These are phyloP conservation scores for Penicillium paneum DNA, from an alignment of 2,329 filamentous ascomycete genomes.

Conservation along the genomic window DNA sequence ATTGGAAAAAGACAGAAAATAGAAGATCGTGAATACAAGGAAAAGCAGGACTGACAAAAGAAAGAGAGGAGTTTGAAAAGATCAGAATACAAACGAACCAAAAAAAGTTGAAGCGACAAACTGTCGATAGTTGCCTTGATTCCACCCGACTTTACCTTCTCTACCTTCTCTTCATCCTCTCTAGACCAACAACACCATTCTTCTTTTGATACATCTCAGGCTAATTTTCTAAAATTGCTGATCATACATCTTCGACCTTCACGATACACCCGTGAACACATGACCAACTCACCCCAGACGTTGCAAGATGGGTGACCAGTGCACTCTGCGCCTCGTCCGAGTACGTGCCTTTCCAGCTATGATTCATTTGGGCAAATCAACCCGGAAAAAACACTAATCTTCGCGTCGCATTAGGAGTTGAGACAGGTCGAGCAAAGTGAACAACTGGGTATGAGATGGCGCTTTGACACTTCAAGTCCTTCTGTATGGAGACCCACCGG, in stretches of 20 bases:
- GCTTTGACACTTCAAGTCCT: too few species aligned
- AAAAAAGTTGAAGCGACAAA: neutral
- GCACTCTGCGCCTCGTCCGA: slow-evolving; percentile 15
- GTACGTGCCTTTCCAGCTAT: slow-evolving; percentile 2
- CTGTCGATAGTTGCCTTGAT: neutral
- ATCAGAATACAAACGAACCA: neutral
- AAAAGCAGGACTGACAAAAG: neutral
- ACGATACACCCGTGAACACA: neutral
- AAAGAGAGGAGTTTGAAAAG: neutral
- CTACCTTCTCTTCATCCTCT: neutral
- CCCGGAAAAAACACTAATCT: neutral
- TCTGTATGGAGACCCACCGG: neutral
- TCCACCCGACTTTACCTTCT: neutral
- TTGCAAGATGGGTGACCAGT: slow-evolving; percentile 14
- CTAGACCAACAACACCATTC: neutral
- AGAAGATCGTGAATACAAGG: neutral
- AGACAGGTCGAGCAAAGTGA: slow-evolving; percentile 12
- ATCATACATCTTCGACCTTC: too few species aligned
- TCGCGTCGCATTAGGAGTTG: slow-evolving; percentile 10
- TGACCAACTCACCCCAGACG: neutral
- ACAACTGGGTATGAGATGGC: slow-evolving; percentile 8
- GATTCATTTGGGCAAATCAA: neutral
- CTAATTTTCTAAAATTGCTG: neutral
- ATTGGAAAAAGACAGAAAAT: neutral
- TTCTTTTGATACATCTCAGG: too few species aligned